Conservation (phyloP, 805 yeast species). For the Nakazawaea laoshanensis region DNA sequence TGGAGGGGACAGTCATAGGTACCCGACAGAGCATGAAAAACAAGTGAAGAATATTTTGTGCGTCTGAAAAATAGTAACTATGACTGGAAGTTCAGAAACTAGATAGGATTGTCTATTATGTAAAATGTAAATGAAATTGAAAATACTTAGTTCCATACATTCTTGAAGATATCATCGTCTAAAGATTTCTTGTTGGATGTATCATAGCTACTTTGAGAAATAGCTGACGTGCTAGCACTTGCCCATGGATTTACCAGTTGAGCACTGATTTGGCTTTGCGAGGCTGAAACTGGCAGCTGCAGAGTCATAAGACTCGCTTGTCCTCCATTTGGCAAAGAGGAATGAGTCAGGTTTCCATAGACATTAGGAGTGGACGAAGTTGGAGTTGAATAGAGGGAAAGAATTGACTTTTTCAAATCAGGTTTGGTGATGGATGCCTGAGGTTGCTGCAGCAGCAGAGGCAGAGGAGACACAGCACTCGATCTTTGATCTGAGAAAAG, state of each 20-base stretch:
- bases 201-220: background rate
- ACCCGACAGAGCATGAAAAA: too few relatives aligned
- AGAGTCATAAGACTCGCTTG: conserved; percentile 8
- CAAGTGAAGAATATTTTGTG: too few relatives aligned
- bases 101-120: background rate
- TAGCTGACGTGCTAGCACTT: background rate
- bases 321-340: conserved; percentile 6
- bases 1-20: too few relatives aligned
- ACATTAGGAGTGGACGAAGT: conserved; percentile 43
- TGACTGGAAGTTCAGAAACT: too few relatives aligned
- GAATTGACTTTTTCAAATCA: conserved; percentile 84
- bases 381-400: conserved; percentile 77
- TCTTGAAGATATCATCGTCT: conserved; percentile 62
- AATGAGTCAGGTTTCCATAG: conserved; percentile 59
- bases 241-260: conserved; percentile 9
- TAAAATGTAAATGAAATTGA: background rate
- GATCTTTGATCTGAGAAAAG: conserved; percentile 9
- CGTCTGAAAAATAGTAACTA: too few relatives aligned
- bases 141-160: conserved; percentile 45
- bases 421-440: conserved; percentile 50
- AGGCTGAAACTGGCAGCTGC: conserved; percentile 12
- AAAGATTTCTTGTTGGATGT: conserved; percentile 16
- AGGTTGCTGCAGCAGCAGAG: conserved; percentile 12
- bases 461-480: conserved; percentile 13
- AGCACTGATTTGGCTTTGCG: conserved; percentile 11